A percentile compares a stretch with the other conserved stretches of the same genome.
Evolutionary conservation across 2,329 filamentous ascomycete species (phyloP).

Genomic region (Xylaria multiplex): DNA sequence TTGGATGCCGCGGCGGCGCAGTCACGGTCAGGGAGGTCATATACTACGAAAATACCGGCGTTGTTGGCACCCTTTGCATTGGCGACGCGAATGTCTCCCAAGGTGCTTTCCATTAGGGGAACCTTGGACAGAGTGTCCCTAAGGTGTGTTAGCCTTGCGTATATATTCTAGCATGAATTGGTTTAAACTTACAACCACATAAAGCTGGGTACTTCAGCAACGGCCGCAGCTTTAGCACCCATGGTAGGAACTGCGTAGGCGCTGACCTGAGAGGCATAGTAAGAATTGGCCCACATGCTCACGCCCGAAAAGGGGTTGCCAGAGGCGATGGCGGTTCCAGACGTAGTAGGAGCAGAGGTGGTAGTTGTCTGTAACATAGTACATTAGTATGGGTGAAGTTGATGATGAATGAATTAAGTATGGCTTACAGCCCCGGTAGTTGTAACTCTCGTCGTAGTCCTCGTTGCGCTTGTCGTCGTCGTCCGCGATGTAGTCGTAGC

Average conservation of each 20-base stretch:
- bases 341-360: slow-evolving; percentile 44
- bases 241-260: slow-evolving; percentile 70
- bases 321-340: slow-evolving; percentile 54
- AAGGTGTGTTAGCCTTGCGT: slow-evolving; percentile 14
- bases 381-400: slow-evolving; percentile 10
- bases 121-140: slow-evolving; percentile 63
- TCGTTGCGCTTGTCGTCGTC: slow-evolving; percentile 43
- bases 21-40: slow-evolving; percentile 68
- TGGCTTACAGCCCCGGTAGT: slow-evolving; percentile 38
- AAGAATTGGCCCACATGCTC: slow-evolving; percentile 63
- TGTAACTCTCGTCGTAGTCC: slow-evolving; percentile 41
- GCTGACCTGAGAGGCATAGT: slow-evolving; percentile 65
- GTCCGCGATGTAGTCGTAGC: slow-evolving; percentile 31
- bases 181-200: slow-evolving; percentile 58
- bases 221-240: slow-evolving; percentile 62
- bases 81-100: slow-evolving; percentile 56
- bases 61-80: slow-evolving; percentile 55
- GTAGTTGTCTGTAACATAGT: slow-evolving; percentile 32
- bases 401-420: neutral
- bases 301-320: slow-evolving; percentile 67
- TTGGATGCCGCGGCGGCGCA: slow-evolving; percentile 67
- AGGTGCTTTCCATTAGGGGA: slow-evolving; percentile 56
- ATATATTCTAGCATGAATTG: neutral
- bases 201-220: slow-evolving; percentile 63
- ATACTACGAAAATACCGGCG: slow-evolving; percentile 63